Percentiles rank a stretch among this genome's conserved stretches.
Evolutionary conservation across 2,329 filamentous ascomycete species (phyloP).

Genomic region (Proliferodiscus dingleyae): DNA sequence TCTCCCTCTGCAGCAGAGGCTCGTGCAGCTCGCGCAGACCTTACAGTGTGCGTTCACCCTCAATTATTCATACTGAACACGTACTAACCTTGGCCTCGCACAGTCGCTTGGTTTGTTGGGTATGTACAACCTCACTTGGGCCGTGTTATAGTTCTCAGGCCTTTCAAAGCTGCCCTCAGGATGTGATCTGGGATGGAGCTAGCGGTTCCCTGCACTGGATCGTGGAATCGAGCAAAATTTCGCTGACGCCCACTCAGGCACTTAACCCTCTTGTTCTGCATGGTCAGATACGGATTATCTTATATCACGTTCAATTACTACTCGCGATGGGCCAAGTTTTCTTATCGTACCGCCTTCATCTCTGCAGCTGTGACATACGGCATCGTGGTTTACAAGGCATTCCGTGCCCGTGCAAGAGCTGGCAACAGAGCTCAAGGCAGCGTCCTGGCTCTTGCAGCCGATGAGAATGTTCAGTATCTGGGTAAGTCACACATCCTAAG

Average conservation of each 20-base stretch:
- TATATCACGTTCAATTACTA: conserved; percentile 88
- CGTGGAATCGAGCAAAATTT: conserved; percentile 7
- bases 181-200: conserved; percentile 13
- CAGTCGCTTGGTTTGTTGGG: conserved; percentile 77
- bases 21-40: conserved; percentile 77
- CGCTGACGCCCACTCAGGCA: conserved; percentile 54
- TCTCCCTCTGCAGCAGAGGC: conserved; percentile 43
- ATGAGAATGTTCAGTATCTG: conserved; percentile 98
- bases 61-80: conserved; percentile 7
- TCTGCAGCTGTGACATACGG: conserved; percentile 90
- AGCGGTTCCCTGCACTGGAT: conserved; percentile 15
- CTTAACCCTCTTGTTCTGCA: conserved; percentile 76
- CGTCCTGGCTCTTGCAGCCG: conserved; percentile 62
- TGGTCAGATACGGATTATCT: conserved; percentile 77
- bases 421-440: conserved; percentile 56
- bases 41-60: conserved; percentile 71
- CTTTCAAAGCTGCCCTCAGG: conserved; percentile 6
- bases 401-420: conserved; percentile 76
- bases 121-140: conserved; percentile 41
- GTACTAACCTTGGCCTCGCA: conserved; percentile 21
- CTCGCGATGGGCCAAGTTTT: conserved; percentile 69
- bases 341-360: conserved; percentile 86
- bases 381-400: conserved; percentile 98
- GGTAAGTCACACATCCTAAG: conserved; percentile 52
- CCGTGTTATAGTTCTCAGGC: conserved; percentile 3